phyloP scores from a whole-genome alignment of 2,329 filamentous ascomycete species.

The Paraphoma sp. region DNA sequence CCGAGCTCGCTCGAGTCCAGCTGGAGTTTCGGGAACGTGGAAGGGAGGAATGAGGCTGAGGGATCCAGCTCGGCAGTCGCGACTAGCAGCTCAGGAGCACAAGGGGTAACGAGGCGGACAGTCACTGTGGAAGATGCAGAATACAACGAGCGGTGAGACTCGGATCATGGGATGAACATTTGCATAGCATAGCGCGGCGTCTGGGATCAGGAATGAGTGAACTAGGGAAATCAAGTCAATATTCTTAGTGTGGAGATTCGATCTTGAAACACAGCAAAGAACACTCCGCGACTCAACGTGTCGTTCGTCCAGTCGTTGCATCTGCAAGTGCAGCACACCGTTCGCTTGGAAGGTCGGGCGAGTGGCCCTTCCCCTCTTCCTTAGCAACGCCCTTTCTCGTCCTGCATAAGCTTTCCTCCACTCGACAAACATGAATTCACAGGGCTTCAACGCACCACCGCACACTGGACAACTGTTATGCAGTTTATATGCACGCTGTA shows the following conservation, averaged over 20 bases:
- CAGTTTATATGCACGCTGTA: slow-evolving; percentile 25
- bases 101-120: slow-evolving; percentile 29
- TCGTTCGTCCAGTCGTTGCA: not conserved
- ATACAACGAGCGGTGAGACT: slow-evolving; percentile 30
- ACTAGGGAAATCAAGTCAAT: not conserved
- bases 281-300: not conserved
- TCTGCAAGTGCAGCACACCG: not conserved
- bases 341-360: too few relatives aligned
- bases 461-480: slow-evolving; percentile 20
- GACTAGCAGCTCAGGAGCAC: slow-evolving; percentile 27
- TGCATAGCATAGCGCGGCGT: slow-evolving; percentile 49
- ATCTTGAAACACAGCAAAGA: not conserved
- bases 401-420: slow-evolving; percentile 8
- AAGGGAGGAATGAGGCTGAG: slow-evolving; percentile 32
- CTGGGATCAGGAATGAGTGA: slow-evolving; percentile 19
- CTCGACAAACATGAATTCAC: slow-evolving; percentile 12
- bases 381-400: slow-evolving; percentile 1
- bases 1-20: slow-evolving; percentile 43
- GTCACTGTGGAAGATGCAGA: slow-evolving; percentile 43
- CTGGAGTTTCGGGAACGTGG: slow-evolving; percentile 44
- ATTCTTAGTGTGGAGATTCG: not conserved
- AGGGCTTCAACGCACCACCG: slow-evolving; percentile 9
- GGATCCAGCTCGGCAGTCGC: slow-evolving; percentile 39
- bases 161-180: slow-evolving; percentile 2
- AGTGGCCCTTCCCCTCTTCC: not conserved